Conservation (phyloP, 2,329 filamentous ascomycete species). For the Xenoacremonium recifei region DNA sequence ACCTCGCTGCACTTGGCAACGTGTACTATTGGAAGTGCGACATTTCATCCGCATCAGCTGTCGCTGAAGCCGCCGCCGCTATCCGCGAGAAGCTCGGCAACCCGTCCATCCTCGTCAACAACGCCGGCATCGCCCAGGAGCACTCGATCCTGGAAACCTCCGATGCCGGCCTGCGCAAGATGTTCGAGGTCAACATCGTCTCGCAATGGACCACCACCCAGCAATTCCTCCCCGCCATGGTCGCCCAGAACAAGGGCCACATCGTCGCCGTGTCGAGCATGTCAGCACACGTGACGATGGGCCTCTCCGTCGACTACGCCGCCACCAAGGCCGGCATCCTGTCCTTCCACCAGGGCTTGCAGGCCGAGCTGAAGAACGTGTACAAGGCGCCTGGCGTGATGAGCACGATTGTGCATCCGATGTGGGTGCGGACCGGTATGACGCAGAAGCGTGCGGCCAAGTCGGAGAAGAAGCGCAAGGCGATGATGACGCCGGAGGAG, state of each 20-base stretch:
- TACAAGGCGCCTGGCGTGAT: conserved; percentile 60
- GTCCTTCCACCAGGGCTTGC: conserved; percentile 62
- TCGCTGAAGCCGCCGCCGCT: background rate
- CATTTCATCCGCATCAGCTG: background rate
- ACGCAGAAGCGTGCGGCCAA: too few relatives aligned
- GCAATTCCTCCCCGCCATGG: conserved; percentile 63
- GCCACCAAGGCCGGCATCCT: conserved; percentile 60
- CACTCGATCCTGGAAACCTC: background rate
- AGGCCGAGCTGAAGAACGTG: conserved; percentile 49
- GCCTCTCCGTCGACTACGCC: conserved; percentile 62
- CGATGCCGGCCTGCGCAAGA: background rate
- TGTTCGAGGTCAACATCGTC: conserved; percentile 61
- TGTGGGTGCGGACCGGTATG: background rate
- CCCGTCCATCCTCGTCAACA: background rate
- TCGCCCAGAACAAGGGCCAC: conserved; percentile 62
- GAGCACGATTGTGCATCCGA: conserved; percentile 45
- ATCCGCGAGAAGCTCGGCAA: background rate
- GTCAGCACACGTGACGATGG: conserved; percentile 55
- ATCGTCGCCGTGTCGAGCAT: conserved; percentile 66
- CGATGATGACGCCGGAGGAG: too few relatives aligned
- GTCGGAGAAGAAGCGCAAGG: too few relatives aligned
- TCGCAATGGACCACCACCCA: conserved; percentile 60
- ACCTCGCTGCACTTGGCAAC: background rate
- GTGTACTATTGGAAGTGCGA: background rate
- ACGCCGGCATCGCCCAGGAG: background rate